phyloP scores from a whole-genome alignment of 768 basidiomycete genomes.

The Termitomyces bulborhizus region DNA sequence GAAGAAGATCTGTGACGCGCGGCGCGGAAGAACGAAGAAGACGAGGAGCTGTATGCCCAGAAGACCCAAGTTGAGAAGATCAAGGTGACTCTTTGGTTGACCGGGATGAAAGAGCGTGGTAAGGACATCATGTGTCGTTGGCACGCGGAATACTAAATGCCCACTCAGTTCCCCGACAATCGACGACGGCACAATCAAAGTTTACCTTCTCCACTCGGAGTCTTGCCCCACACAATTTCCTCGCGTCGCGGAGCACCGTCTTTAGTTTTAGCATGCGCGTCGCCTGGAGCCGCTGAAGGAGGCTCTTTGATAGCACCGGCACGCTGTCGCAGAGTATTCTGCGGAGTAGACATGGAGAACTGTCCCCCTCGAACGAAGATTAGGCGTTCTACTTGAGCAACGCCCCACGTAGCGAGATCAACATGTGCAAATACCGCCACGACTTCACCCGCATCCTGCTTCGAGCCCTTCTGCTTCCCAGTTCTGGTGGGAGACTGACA shows the following conservation, averaged over 20 bases:
- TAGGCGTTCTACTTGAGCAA: not conserved
- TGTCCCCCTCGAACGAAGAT: not conserved
- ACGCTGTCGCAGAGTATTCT: conserved; percentile 29
- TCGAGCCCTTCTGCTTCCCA: too few relatives aligned
- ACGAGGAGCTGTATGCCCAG: conserved; percentile 74
- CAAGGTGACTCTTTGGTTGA: conserved; percentile 84
- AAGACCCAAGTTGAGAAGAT: conserved; percentile 76
- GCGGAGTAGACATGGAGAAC: conserved; percentile 15
- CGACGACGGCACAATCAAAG: conserved; percentile 13
- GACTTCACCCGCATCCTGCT: not conserved
- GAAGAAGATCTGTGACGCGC: conserved; percentile 61
- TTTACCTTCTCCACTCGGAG: conserved; percentile 70
- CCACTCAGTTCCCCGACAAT: not conserved
- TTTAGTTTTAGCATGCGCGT: conserved; percentile 7
- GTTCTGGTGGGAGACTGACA: too few relatives aligned
- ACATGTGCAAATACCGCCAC: conserved; percentile 12
- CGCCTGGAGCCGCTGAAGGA: not conserved
- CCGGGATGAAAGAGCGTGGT: conserved; percentile 80
- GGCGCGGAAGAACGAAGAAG: conserved; percentile 59
- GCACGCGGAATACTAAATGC: conserved; percentile 79
- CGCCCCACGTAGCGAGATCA: conserved; percentile 10
- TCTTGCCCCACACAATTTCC: conserved; percentile 87
- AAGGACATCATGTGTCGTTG: conserved; percentile 86
- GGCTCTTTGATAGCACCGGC: conserved; percentile 11
- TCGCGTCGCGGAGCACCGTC: conserved; percentile 19